Base-by-base conservation (phyloP, 345 rosid species). In the Camelina sativa region DNA sequence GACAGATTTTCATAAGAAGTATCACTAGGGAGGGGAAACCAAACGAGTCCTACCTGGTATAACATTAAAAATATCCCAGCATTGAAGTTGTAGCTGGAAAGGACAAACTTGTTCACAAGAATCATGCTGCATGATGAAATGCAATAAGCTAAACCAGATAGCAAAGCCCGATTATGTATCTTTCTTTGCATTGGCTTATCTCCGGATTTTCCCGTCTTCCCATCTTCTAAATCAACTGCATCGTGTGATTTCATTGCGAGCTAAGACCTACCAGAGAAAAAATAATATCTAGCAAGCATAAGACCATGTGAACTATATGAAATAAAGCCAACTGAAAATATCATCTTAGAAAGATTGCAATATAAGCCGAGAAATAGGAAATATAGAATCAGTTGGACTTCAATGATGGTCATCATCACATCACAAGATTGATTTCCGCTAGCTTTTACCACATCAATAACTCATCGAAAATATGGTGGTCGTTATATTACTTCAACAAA, bases 51-150 rank as follows among this genome's bases (percentile, higher is more conserved):
- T 81, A 92, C 99, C 97, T 95, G 99, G 84, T 92, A 95, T 50
- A 95, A 68, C 99, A 95, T 95, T 83, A 95, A 83, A 46, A 88
- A 89, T 77, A 95, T 92, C 65, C 96, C 98, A 74, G 99, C 99
- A 71, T 87, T 91, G 74, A 95, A 95, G 77, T 84, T 82, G 86
- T 95, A 92, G 81, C 96, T 83, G 69, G 98, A 95, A 73, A 95
- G 98, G 67, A 95, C 98, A 81, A 82, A 86, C 76, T 95, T 95
- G 87, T 92, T 95, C 43, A 89, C 94, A 56, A 95, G 85, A 72
- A 95, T 95, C 99, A 95, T 95, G 66, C 98, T 86, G 83, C 99
- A 95, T 75, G 99, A 95, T 37, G 98, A 92, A 67, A 90, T 65
- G 84, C 99, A 92, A 70, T 95, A 95, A 38, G 99, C 97, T 72